Conservation (phyloP, 768 basidiomycete species). For the Dioszegia hungarica region DNA sequence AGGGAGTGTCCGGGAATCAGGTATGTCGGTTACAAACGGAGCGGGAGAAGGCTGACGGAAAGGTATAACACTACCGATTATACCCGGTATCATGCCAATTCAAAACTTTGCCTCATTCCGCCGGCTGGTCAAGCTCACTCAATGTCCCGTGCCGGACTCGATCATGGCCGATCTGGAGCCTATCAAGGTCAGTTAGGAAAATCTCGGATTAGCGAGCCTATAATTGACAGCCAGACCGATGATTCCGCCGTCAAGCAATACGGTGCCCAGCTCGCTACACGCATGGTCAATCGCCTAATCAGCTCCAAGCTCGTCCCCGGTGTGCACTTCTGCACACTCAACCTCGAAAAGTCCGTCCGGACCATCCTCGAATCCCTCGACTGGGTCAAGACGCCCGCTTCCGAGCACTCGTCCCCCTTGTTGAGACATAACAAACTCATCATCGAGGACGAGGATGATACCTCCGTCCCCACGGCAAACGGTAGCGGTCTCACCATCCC, state of each 20-base stretch:
- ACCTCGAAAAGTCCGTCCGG: conserved; percentile 91
- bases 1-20: conserved; percentile 63
- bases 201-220: background rate
- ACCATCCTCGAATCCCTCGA: conserved; percentile 72
- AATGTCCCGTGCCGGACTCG: conserved; percentile 65
- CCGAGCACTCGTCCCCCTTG: conserved; percentile 41
- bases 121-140: conserved; percentile 83
- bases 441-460: conserved; percentile 32
- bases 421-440: conserved; percentile 44
- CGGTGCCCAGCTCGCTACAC: conserved; percentile 77
- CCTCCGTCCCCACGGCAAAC: background rate
- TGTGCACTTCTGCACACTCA: conserved; percentile 92
- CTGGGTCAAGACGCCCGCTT: conserved; percentile 53
- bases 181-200: conserved; percentile 61
- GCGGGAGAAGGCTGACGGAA: background rate
- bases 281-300: conserved; percentile 67
- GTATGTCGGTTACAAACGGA: conserved; percentile 51
- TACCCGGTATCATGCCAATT: conserved; percentile 96
- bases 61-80: conserved; percentile 86
- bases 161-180: conserved; percentile 65
- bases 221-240: conserved; percentile 72
- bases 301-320: conserved; percentile 52
- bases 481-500: background rate
- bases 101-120: conserved; percentile 93
- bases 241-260: conserved; percentile 92